Evolutionary conservation across 2,329 filamentous ascomycete species (phyloP), one percentile per base, ranked within the genome.

Genomic region (Exophiala dermatitidis): DNA sequence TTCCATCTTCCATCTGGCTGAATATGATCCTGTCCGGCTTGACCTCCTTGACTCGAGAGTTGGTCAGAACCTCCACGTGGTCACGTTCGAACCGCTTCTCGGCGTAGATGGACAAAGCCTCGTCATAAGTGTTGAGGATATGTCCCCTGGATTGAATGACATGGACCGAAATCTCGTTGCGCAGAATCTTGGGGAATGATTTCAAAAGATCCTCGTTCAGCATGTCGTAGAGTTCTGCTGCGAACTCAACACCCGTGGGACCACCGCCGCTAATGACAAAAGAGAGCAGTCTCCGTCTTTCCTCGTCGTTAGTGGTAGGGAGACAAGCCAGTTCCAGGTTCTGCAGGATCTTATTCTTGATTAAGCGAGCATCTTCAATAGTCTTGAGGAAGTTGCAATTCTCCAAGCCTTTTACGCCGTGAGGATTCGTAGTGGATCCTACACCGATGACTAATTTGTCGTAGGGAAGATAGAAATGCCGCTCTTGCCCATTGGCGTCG

Each of bases 81-180:
- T 98, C 93, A 65, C 93, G 88, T 12, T 86, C 82, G 66, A 98
- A 96, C 40, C 88, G 84, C 49, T 88, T 82, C 71, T 98, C 93
- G 19, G 93, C 91, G 67, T 94, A 98, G 66, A 84, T 83, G 7
- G 90, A 96, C 1, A 98, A 78, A 0, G 89, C 85, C 72, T 98
- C 93, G 61, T 98, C 93, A 67, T 98, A 98, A 0, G 93, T 98
- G 73, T 98, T 98, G 31, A 98, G 77, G 59, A 98, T 98, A 64
- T 98, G 93, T 38, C 86, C 84, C 54, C 93, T 82, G 64, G 89
- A 95, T 67, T 98, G 93, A 58, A 98, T 96, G 44, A 98, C 78
- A 66, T 98, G 94, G 1, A 98, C 91, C 0, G 93, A 97, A 46
- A 98, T 95, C 68, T 98, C 90, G 67, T 97, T 97, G 57, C 93